Evolutionary conservation across 768 basidiomycete genomes (phyloP).

Genomic region (Austroboletus eburneus): DNA sequence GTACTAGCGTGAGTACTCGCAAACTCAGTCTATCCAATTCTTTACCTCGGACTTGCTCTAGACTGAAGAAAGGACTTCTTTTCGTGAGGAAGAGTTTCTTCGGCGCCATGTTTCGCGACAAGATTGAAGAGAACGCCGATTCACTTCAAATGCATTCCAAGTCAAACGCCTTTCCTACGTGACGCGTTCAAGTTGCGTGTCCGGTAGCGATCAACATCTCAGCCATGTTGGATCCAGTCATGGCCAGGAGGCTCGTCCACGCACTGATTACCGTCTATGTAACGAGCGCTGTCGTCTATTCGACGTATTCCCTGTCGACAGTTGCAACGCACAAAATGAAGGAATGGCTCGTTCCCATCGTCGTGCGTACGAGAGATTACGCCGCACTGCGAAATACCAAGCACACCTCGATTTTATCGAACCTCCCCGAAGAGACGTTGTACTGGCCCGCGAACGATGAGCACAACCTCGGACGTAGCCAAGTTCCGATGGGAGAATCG

Average conservation of each 20-base stretch:
- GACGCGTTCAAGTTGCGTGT: background rate
- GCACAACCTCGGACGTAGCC: background rate
- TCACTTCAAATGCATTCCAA: too few species aligned
- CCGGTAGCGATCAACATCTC: background rate
- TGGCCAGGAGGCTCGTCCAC: constrained; percentile 13
- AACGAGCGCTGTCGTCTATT: constrained; percentile 27
- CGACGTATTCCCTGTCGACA: constrained; percentile 24
- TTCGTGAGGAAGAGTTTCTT: too few species aligned
- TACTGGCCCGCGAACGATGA: constrained; percentile 18
- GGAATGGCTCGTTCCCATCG: constrained; percentile 3
- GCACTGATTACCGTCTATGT: constrained; percentile 21
- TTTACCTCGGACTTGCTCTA: too few species aligned
- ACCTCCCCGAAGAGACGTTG: constrained; percentile 14
- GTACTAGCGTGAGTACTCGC: too few species aligned
- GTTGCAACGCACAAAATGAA: constrained; percentile 7
- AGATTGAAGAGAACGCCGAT: too few species aligned
- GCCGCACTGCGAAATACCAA: background rate
- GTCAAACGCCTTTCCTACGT: too few species aligned
- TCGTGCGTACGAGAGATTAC: background rate
- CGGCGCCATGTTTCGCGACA: too few species aligned
- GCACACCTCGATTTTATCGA: background rate
- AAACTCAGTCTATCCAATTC: too few species aligned
- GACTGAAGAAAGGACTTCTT: too few species aligned
- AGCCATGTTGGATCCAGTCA: constrained; percentile 7
- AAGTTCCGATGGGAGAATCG: constrained; percentile 40